Base-by-base conservation (phyloP, 768 basidiomycete genomes). In the Flagelloscypha sp. region DNA sequence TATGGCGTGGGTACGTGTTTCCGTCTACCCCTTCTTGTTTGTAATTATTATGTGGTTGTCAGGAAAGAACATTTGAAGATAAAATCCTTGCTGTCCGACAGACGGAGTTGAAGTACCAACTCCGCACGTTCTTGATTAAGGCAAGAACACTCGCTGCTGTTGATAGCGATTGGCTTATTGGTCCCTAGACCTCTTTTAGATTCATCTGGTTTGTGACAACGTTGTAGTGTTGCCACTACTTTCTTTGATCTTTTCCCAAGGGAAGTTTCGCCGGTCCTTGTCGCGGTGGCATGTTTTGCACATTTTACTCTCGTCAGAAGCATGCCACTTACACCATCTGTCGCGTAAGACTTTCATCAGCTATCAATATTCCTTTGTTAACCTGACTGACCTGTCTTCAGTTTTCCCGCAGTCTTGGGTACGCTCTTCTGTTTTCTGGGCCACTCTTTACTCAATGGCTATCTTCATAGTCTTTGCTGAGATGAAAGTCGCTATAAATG, bases 391-490 rank as follows among this genome's bases (percentile, higher is more conserved):
- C n/a, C n/a, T n/a, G n/a, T n/a, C n/a, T n/a, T n/a, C n/a, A n/a
- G n/a, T n/a, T n/a, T 92, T 93, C 59, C 89, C 89, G 1, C 64
- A 92, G 17, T 82, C 74, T 2, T 84, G 87, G 84, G 83, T 83
- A n/a, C n/a, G n/a, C n/a, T n/a, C n/a, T n/a, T n/a, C n/a, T n/a
- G n/a, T n/a, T n/a, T 33, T 7, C 17, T 17, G n/a, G n/a, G 5
- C 7, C 42, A 38, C 18, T 18, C 25, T 18, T 22, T 24, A 15
- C 6, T 11, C 13, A 23, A 30, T 6, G 4, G 8, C 15, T 61
- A 17, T 33, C 21, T 2, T 22, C 24, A 38, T 51, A 61, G 77
- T 81, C 23, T 79, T 82, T 54, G 68, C 67, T 31, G 71, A 76
- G 48, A 65, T 80, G 59, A 68, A 70, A 50, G 77, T 72, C 45